Evolutionary conservation across 257 asterid species (phyloP), one percentile per base, ranked within the genome.

Genomic region (Rhazya stricta): DNA sequence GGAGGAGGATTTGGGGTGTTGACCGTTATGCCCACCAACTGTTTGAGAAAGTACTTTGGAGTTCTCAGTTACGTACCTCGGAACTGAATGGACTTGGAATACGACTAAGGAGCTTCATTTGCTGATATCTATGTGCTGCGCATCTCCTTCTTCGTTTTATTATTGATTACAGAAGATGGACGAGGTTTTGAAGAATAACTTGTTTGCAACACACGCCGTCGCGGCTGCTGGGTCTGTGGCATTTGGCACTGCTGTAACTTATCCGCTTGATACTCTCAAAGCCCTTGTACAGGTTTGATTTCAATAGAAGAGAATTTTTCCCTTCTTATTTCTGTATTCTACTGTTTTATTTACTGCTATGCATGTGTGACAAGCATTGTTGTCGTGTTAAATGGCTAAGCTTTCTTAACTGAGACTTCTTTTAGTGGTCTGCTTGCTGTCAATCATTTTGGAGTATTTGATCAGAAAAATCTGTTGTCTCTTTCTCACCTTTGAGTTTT

Each of bases 211-310:
- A 37, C 98, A 95, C 69, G 92, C 83, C 30, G 83, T 85, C 27
- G 96, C 92, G 30, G 96, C 94, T 7, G 83, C 89, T 25, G 92
- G 87, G 30, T 87, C 99, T 39, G 96, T 84, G 62, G 81, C 85
- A 34, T 72, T 92, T 27, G 91, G 86, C 74, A 84, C 94, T 19
- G 85, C 85, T 79, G 75, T 87, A 37, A 88, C 90, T 2, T 91
- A 85, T 76, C 99, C 99, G 23, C 90, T 92, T 43, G 98, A 95
- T 82, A 91, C 96, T 74, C 86, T 95, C 76, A 92, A 91, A 88
- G 87, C 83, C 78, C 85, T 92, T 80, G 46, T 82, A 37, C 98
- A 95, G 99, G 99, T 94, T 58, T 37, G 67, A 53, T 41, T 36
- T 63, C 62, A 41, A 39, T 41, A 2, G 1, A 60, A 13, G 45